Base-by-base conservation (phyloP, 2,329 filamentous ascomycete genomes). In the Alternaria arborescens region DNA sequence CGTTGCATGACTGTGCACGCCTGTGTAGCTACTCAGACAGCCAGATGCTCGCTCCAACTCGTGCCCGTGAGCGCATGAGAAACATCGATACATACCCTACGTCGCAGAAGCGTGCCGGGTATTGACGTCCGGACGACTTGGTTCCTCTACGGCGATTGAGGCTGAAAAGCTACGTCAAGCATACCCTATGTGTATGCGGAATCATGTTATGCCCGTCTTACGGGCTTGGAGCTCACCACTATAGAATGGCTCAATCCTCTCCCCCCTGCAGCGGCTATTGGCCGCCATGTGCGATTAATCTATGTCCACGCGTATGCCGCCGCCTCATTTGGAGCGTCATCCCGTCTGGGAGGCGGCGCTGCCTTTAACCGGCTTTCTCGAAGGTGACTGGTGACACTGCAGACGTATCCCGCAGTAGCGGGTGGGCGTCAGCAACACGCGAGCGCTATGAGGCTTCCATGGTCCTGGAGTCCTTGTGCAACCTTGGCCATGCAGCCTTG, bases 401-500 rank as follows among this genome's bases (percentile, higher is more conserved):
- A 60, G 41, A 14, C 32, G 36, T 53, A 36, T 47, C 34, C 55
- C 42, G 32, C 50, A 58, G 48, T 36, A 53, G 50, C 43, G 50
- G 34, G 40, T 12, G 40, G 40, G 40, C 40, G 40, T 42, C 40
- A 42, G 20, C 20, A 7, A 50, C 22, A 46, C 20, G 43, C 58
- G 52, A 66, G 50, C 53, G 61, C 59, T 60, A 51, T 46, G 38
- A 40, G 53, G 42, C 55, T 47, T 54, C 61, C 66, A 66, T 55
- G 60, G 51, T 50, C 18, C 48, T 65, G 64, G 64, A 24, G 59
- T 53, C 43, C 43, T 26, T 36, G 58, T 41, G 50, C 51, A 42
- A 20, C 40, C 28, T 41, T 43, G 55, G 57, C 52, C 56, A 58
- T 64, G 63, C 61, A 68, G 66, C 66, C 66, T 65, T 64, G 66